Conservation (phyloP, 495 filamentous ascomycete species). For the Penicillium canariense region DNA sequence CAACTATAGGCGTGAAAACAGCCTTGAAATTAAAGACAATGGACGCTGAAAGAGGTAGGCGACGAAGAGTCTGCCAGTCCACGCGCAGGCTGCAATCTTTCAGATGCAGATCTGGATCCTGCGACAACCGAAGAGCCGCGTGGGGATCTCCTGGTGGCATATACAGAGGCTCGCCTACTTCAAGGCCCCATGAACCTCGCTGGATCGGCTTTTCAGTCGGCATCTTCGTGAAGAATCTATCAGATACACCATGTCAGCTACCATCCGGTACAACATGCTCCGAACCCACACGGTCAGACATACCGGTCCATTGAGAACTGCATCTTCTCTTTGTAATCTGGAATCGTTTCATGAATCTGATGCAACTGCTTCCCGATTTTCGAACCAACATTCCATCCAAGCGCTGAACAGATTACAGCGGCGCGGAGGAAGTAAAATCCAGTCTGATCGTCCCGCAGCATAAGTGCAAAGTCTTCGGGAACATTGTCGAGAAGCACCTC, state of each 20-base stretch:
- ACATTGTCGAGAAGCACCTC: conserved; percentile 76
- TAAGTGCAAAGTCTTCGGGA: conserved; percentile 85
- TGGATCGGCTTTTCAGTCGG: conserved; percentile 75
- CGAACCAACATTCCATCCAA: conserved; percentile 77
- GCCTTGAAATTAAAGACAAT: conserved; percentile 93
- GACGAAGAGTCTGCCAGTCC: conserved; percentile 88
- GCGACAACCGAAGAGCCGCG: conserved; percentile 52
- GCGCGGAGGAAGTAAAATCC: conserved; percentile 77
- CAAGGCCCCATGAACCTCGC: conserved; percentile 84
- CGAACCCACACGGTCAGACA: conserved; percentile 9
- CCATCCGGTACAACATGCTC: no score
- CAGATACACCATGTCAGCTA: background rate
- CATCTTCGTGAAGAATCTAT: conserved; percentile 77
- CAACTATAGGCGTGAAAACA: conserved; percentile 72
- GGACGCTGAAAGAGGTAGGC: conserved; percentile 71
- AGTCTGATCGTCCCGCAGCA: conserved; percentile 66
- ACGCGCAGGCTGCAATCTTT: conserved; percentile 72
- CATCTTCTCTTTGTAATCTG: conserved; percentile 92
- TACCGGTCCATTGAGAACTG: conserved; percentile 82
- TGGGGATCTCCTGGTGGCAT: conserved; percentile 75
- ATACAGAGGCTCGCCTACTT: conserved; percentile 74
- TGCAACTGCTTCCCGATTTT: conserved; percentile 74
- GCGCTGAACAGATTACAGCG: conserved; percentile 72
- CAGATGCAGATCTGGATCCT: conserved; percentile 55
- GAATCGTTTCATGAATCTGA: conserved; percentile 75